These are phyloP conservation scores for Polygonum maritimum DNA, from an alignment of 148 eudicot species.

Conservation along the genomic window DNA sequence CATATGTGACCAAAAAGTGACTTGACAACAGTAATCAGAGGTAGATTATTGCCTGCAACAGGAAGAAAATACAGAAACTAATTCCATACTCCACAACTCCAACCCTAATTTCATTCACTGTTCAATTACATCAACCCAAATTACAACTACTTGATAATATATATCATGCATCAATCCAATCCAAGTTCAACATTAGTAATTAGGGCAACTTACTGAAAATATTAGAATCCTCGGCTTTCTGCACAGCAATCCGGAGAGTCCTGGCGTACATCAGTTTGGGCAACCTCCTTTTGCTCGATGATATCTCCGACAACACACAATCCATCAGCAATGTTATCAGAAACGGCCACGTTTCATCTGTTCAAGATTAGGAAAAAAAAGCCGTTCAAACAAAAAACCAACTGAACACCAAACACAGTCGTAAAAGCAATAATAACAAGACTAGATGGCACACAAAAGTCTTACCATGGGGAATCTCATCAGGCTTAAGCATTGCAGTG, in stretches of 20 bases:
- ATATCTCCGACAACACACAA: constrained; percentile 58
- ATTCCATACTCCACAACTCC: neutral
- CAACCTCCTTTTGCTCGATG: constrained; percentile 63
- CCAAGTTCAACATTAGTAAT: neutral
- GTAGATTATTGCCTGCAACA: constrained; percentile 44
- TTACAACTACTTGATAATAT: neutral
- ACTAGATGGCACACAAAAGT: neutral
- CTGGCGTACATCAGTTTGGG: constrained; percentile 75
- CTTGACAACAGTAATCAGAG: constrained; percentile 61
- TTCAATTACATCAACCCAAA: neutral
- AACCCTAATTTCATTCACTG: neutral
- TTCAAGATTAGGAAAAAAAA: neutral
- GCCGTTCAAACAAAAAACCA: neutral
- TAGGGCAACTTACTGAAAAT: constrained; percentile 35
- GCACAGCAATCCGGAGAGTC: constrained; percentile 68
- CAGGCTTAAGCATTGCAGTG: constrained; percentile 50
- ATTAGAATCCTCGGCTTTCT: constrained; percentile 63
- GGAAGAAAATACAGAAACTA: neutral
- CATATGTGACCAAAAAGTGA: constrained; percentile 64
- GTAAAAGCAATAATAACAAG: neutral
- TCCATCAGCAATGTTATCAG: constrained; percentile 53
- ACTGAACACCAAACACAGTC: neutral
- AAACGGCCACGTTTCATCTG: constrained; percentile 97
- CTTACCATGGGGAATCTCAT: constrained; percentile 74
- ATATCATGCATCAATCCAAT: neutral